Percentiles rank a stretch among this genome's conserved stretches.
phyloP scores from a whole-genome alignment of 2,329 filamentous ascomycete species.

The Fusarium chuoi region DNA sequence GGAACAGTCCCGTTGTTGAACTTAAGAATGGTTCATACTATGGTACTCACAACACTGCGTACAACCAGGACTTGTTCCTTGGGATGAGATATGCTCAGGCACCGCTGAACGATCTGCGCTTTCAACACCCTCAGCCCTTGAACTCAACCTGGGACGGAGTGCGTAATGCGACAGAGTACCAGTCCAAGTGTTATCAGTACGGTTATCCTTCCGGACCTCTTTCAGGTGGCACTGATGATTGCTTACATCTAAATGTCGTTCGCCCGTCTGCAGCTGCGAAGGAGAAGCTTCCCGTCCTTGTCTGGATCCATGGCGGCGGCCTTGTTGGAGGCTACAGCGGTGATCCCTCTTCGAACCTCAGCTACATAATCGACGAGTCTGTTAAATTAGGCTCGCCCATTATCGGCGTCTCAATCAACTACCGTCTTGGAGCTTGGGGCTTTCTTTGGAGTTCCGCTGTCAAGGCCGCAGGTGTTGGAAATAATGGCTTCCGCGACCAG shows the following conservation, averaged over 20 bases:
- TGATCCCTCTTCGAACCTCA: slow-evolving; percentile 1
- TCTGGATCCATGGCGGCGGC: slow-evolving; percentile 33
- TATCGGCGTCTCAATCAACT: slow-evolving; percentile 29
- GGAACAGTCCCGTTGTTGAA: neutral
- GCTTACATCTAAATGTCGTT: slow-evolving; percentile 27
- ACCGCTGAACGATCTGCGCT: slow-evolving; percentile 23
- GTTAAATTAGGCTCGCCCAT: slow-evolving; percentile 26
- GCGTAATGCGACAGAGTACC: slow-evolving; percentile 26
- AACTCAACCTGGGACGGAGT: slow-evolving; percentile 21
- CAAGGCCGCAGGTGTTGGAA: slow-evolving; percentile 2
- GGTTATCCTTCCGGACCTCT: slow-evolving; percentile 14
- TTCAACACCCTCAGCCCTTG: slow-evolving; percentile 17
- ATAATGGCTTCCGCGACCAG: slow-evolving; percentile 32
- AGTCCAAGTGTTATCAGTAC: slow-evolving; percentile 27
- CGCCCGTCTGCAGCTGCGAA: neutral
- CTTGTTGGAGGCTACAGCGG: slow-evolving; percentile 20
- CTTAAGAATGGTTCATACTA: slow-evolving; percentile 32
- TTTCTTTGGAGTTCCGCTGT: slow-evolving; percentile 23
- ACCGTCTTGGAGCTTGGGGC: slow-evolving; percentile 30
- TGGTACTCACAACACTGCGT: slow-evolving; percentile 1
- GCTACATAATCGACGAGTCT: slow-evolving; percentile 22
- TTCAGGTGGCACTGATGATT: slow-evolving; percentile 22
- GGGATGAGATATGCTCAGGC: slow-evolving; percentile 32
- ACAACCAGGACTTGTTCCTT: slow-evolving; percentile 29
- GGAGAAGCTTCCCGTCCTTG: slow-evolving; percentile 18